phyloP scores from a whole-genome alignment of 2,329 filamentous ascomycete genomes.

The Ceratocystis destructans region DNA sequence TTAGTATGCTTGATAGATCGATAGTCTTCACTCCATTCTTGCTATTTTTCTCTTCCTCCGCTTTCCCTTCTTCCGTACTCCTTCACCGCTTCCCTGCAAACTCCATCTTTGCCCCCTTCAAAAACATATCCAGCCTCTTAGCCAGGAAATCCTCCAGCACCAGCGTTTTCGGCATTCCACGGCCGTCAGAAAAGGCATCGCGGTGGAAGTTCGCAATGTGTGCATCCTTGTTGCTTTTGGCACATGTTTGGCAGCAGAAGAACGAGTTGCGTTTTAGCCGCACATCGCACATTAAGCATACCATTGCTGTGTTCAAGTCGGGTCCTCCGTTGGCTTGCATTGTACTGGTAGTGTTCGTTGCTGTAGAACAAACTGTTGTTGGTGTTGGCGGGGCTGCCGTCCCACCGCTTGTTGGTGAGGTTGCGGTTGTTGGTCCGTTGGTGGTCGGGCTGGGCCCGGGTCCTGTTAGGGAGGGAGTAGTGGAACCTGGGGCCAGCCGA shows the following conservation, averaged over 20 bases:
- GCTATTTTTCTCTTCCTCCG: background rate
- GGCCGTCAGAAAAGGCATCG: conserved; percentile 13
- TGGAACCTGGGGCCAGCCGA: conserved; percentile 7
- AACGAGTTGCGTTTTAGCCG: conserved; percentile 17
- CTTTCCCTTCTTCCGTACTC: background rate
- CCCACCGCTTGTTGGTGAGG: background rate
- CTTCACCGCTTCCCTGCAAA: conserved; percentile 3
- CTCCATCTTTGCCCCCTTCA: conserved; percentile 18
- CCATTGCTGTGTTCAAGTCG: conserved; percentile 15
- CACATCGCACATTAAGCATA: conserved; percentile 19
- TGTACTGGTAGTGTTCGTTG: background rate
- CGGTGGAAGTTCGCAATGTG: conserved; percentile 18
- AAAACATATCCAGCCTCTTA: conserved; percentile 13
- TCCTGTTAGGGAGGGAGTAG: background rate
- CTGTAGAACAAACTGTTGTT: background rate
- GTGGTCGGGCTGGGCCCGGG: background rate
- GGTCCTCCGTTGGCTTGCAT: background rate
- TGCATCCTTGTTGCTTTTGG: conserved; percentile 18
- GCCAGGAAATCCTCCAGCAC: conserved; percentile 17
- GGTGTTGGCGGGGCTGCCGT: background rate
- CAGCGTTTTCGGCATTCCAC: conserved; percentile 19
- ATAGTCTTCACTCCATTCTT: background rate
- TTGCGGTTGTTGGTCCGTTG: background rate
- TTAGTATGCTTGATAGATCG: background rate
- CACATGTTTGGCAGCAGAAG: conserved; percentile 19